These are phyloP conservation scores for Pythium sukuiense DNA, from an alignment of 352 stramenopile species.

Conservation along the genomic window DNA sequence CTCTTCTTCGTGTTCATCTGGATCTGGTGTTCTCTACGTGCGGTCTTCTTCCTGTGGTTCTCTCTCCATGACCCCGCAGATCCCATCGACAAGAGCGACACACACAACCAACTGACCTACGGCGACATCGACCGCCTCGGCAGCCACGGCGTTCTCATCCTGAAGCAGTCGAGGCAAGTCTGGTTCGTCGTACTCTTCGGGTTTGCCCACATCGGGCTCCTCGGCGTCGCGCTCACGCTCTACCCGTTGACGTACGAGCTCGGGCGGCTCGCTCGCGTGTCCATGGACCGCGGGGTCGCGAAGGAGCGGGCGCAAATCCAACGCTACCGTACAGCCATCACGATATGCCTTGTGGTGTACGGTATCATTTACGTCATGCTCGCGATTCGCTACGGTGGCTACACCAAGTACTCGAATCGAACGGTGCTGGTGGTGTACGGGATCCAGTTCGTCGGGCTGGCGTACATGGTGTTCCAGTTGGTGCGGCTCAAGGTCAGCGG, in stretches of 20 bases:
- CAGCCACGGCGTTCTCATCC: constrained; percentile 38
- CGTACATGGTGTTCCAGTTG: constrained; percentile 54
- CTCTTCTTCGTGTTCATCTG: constrained; percentile 54
- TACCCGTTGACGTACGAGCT: constrained; percentile 61
- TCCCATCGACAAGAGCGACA: constrained; percentile 4
- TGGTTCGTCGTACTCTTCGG: neutral
- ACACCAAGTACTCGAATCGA: constrained; percentile 49
- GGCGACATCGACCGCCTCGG: constrained; percentile 46
- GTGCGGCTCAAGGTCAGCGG: constrained; percentile 45
- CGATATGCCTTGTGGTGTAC: neutral
- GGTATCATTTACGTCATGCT: constrained; percentile 11
- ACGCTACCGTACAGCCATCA: constrained; percentile 32
- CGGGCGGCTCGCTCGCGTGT: constrained; percentile 49
- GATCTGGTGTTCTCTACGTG: constrained; percentile 38
- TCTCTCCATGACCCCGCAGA: neutral
- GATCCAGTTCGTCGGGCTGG: constrained; percentile 46
- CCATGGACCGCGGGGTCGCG: constrained; percentile 55
- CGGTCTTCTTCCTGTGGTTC: constrained; percentile 46
- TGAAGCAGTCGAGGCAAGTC: constrained; percentile 14
- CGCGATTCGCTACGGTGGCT: constrained; percentile 37
- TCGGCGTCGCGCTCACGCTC: constrained; percentile 48
- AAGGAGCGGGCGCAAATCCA: constrained; percentile 47
- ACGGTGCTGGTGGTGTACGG: constrained; percentile 45
- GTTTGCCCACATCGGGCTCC: constrained; percentile 47
- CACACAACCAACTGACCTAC: constrained; percentile 5